Conservation (phyloP, 1,284 basidiomycete genomes). For the Somion occarium region DNA sequence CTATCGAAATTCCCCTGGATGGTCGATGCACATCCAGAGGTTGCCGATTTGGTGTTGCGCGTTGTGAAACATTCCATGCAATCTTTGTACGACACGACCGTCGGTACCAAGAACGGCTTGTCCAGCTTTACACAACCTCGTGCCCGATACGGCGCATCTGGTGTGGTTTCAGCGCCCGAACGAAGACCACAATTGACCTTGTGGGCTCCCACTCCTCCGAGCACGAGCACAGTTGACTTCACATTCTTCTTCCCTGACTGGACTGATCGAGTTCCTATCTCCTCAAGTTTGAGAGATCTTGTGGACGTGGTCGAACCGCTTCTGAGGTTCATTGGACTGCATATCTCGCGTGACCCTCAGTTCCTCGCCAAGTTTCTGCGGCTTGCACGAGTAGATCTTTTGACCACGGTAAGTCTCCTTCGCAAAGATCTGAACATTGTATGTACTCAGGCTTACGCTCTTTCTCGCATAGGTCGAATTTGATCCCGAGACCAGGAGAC, state of each 20-base stretch:
- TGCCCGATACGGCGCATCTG: conserved; percentile 54
- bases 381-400: conserved; percentile 48
- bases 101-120: conserved; percentile 50
- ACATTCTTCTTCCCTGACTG: conserved; percentile 90
- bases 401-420: conserved; percentile 32
- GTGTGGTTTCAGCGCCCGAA: conserved; percentile 43
- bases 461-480: conserved; percentile 13
- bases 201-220: conserved; percentile 71
- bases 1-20: conserved; percentile 86
- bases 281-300: conserved; percentile 63
- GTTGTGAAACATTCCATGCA: conserved; percentile 65
- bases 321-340: conserved; percentile 70
- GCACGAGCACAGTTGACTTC: conserved; percentile 65
- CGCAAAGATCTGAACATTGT: no score
- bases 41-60: conserved; percentile 83
- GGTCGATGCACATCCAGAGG: conserved; percentile 73
- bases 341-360: conserved; percentile 67
- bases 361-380: conserved; percentile 60
- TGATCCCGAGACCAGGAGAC: conserved; percentile 53
- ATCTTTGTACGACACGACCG: conserved; percentile 57
- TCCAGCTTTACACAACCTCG: conserved; percentile 59
- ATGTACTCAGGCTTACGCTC: no score
- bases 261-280: conserved; percentile 67
- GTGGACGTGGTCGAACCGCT: conserved; percentile 71
- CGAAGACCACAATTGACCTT: conserved; percentile 63